Conservation (phyloP, 345 rosid genomes). For the Kernera saxatilis region DNA sequence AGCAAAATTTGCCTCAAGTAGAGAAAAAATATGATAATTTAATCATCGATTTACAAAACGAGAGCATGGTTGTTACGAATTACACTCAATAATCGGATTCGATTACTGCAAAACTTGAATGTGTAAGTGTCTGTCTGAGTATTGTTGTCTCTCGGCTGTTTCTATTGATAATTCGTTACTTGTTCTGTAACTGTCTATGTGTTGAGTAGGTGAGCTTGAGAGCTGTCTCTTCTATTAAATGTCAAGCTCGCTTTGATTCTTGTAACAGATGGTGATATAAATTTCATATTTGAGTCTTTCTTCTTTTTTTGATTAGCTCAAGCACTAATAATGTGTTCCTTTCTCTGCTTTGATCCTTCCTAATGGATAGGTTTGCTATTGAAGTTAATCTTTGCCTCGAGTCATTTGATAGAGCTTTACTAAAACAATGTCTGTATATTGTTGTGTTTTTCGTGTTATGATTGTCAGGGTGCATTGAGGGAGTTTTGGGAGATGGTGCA, state of each 20-base stretch:
- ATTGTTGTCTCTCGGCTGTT: neutral
- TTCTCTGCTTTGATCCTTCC: neutral
- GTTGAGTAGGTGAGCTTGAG: neutral
- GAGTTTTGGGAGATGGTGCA: constrained; percentile 52
- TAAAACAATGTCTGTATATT: too few species aligned
- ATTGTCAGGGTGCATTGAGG: constrained; percentile 60
- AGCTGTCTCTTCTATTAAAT: neutral
- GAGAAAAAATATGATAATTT: neutral
- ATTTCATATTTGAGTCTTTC: neutral
- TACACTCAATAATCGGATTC: neutral
- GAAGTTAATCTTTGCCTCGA: neutral
- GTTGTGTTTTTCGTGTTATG: neutral
- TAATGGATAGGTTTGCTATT: neutral
- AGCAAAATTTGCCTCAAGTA: neutral
- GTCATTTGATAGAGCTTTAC: neutral
- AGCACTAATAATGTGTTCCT: neutral
- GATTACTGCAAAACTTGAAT: neutral
- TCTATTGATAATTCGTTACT: neutral
- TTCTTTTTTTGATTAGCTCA: neutral
- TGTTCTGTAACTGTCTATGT: neutral
- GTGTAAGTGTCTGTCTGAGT: neutral
- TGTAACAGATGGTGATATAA: neutral
- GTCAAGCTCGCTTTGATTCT: neutral
- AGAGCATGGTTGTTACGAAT: neutral
- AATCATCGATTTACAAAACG: neutral